These are phyloP conservation scores for Penicillium cosmopolitanum DNA, from an alignment of 495 filamentous ascomycete species.

Conservation along the genomic window DNA sequence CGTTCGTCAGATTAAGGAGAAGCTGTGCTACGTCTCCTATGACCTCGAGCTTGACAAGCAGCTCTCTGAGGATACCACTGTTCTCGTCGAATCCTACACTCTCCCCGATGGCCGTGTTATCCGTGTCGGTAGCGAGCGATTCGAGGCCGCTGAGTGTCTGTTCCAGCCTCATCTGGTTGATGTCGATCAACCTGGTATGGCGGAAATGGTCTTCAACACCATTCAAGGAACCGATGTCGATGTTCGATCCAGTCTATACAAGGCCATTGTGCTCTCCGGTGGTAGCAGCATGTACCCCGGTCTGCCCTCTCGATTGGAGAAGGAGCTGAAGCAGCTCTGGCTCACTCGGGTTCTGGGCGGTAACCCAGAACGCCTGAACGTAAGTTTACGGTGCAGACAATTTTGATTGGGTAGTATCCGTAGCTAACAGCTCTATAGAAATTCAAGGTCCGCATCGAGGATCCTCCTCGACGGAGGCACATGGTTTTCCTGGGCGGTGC, in stretches of 20 bases:
- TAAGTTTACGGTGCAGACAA: slow-evolving; percentile 42
- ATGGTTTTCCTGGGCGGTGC: slow-evolving; percentile 99
- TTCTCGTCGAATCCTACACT: slow-evolving; percentile 96
- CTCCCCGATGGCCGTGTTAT: slow-evolving; percentile 95
- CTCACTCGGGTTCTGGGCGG: slow-evolving; percentile 86
- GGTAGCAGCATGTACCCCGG: slow-evolving; percentile 99
- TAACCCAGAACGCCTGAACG: slow-evolving; percentile 86
- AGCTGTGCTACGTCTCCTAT: slow-evolving; percentile 99
- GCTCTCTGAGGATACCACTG: slow-evolving; percentile 95
- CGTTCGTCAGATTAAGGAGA: slow-evolving; percentile 98
- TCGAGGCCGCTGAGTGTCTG: slow-evolving; percentile 96
- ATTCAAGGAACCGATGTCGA: slow-evolving; percentile 97
- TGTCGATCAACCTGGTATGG: slow-evolving; percentile 95
- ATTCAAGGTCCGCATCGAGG: slow-evolving; percentile 99
- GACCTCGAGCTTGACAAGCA: slow-evolving; percentile 95
- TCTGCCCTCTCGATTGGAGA: slow-evolving; percentile 90
- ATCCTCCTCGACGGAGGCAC: slow-evolving; percentile 91
- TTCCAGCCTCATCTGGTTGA: slow-evolving; percentile 99
- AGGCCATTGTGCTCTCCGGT: slow-evolving; percentile 94
- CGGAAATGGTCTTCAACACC: slow-evolving; percentile 96
- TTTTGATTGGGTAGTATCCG: background rate
- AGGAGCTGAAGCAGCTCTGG: slow-evolving; percentile 99
- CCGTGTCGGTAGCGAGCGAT: slow-evolving; percentile 91
- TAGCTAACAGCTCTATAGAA: slow-evolving; percentile 60
- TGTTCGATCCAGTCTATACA: slow-evolving; percentile 89